Conservation (phyloP, 805 yeast species). For the Myxozyma monticola region DNA sequence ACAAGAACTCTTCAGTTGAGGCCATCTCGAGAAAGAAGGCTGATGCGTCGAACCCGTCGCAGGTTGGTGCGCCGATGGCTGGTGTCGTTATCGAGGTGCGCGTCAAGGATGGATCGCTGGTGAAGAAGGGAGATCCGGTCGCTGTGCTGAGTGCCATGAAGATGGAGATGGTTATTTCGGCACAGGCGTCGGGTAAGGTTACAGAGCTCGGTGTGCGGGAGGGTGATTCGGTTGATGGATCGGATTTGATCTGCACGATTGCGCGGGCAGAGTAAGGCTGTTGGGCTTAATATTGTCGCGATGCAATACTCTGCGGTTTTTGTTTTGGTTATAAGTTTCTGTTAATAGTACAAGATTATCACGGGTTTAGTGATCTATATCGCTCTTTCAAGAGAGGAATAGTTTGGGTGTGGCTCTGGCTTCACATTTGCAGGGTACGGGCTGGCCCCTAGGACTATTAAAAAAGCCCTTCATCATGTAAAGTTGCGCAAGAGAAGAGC, state of each 20-base stretch:
- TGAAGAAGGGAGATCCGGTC: conserved; percentile 93
- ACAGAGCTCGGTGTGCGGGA: conserved; percentile 75
- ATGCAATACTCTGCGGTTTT: too few species aligned
- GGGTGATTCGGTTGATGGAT: conserved; percentile 94
- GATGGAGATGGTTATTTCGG: conserved; percentile 98
- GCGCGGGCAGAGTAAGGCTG: too few species aligned
- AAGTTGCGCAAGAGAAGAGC: too few species aligned
- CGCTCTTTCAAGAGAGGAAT: too few species aligned
- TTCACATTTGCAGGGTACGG: too few species aligned
- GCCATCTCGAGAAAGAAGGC: conserved; percentile 88
- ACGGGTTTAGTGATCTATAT: too few species aligned
- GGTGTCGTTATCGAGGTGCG: conserved; percentile 96
- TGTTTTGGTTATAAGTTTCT: too few species aligned
- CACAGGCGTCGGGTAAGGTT: conserved; percentile 84
- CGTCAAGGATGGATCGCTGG: conserved; percentile 81
- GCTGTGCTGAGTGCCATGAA: conserved; percentile 97
- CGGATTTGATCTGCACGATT: conserved; percentile 75
- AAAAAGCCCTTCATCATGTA: too few species aligned
- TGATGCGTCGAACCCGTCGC: conserved; percentile 79
- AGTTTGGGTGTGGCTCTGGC: too few species aligned
- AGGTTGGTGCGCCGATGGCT: conserved; percentile 99
- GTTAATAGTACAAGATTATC: too few species aligned
- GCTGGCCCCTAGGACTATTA: too few species aligned
- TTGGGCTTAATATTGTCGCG: too few species aligned
- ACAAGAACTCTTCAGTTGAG: conserved; percentile 82